phyloP scores from a whole-genome alignment of 1,284 basidiomycete genomes.

The Termitomyces sp. region DNA sequence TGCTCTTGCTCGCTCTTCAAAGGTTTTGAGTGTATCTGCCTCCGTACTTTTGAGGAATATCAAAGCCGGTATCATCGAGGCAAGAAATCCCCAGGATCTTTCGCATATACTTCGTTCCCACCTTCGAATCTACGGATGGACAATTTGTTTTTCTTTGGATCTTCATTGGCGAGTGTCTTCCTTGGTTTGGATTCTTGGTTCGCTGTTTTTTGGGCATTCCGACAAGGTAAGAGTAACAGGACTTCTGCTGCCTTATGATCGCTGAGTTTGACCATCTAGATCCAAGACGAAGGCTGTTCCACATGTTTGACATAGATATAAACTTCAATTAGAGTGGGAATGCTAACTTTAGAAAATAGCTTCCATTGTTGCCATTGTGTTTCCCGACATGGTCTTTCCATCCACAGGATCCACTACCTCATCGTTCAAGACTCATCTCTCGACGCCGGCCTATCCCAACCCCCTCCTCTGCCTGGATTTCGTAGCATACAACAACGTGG shows the following conservation, averaged over 20 bases:
- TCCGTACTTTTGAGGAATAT: slow-evolving; percentile 23
- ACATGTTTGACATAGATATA: not conserved
- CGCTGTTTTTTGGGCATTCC: slow-evolving; percentile 2
- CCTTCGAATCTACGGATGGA: slow-evolving; percentile 27
- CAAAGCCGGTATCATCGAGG: slow-evolving; percentile 26
- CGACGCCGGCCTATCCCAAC: not conserved
- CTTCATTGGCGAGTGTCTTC: slow-evolving; percentile 18
- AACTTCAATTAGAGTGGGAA: not conserved
- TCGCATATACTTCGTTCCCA: slow-evolving; percentile 23
- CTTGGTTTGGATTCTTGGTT: slow-evolving; percentile 24
- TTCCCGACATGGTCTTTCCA: not conserved
- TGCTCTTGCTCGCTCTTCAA: slow-evolving; percentile 11
- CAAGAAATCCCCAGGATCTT: slow-evolving; percentile 28
- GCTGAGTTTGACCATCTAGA: not conserved
- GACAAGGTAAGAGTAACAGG: slow-evolving; percentile 10
- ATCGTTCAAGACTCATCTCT: not conserved
- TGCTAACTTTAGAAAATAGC: not conserved
- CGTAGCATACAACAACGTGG: slow-evolving; percentile 16
- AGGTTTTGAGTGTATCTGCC: slow-evolving; percentile 18
- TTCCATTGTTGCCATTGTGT: not conserved
- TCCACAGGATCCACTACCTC: not conserved
- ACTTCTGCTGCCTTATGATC: not conserved
- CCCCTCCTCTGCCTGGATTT: slow-evolving; percentile 21
- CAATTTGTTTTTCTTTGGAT: slow-evolving; percentile 21
- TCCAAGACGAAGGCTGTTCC: not conserved